Evolutionary conservation across 1,284 basidiomycete species (phyloP).

Genomic region (Inonotus obliquus): DNA sequence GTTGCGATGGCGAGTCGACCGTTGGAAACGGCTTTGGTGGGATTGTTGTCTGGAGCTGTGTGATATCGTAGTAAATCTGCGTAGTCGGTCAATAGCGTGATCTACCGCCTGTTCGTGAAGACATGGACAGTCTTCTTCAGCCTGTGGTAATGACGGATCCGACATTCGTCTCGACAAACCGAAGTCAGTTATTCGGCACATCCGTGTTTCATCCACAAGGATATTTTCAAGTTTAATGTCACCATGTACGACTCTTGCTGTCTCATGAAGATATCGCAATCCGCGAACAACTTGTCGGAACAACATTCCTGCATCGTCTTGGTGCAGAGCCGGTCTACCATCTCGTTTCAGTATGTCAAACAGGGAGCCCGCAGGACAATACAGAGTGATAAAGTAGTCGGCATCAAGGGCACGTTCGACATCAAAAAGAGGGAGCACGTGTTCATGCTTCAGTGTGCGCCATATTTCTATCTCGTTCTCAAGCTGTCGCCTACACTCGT

Average conservation of each 20-base stretch:
- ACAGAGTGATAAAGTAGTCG: conserved; percentile 82
- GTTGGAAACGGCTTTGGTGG: conserved; percentile 33
- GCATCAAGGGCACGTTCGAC: conserved; percentile 59
- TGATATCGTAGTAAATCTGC: conserved; percentile 16
- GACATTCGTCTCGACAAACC: conserved; percentile 70
- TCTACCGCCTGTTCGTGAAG: conserved; percentile 30
- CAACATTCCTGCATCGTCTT: conserved; percentile 82
- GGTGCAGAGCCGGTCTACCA: conserved; percentile 56
- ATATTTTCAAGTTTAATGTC: conserved; percentile 98
- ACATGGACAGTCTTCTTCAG: conserved; percentile 26
- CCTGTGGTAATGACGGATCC: conserved; percentile 28
- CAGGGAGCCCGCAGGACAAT: conserved; percentile 80
- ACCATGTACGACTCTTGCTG: conserved; percentile 76
- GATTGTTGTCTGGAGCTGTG: conserved; percentile 31
- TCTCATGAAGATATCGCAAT: conserved; percentile 81
- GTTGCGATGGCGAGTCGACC: conserved; percentile 47
- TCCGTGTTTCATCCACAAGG: conserved; percentile 80
- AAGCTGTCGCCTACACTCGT: conserved; percentile 50
- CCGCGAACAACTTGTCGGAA: conserved; percentile 89
- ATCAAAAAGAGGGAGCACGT: conserved; percentile 80
- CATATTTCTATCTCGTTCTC: conserved; percentile 80
- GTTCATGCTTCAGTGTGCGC: conserved; percentile 69
- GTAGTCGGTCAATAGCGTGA: conserved; percentile 28
- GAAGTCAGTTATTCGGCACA: conserved; percentile 81
- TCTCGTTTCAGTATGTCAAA: conserved; percentile 79